Evolutionary conservation across 2,329 filamentous ascomycete species (phyloP).

Genomic region (Tolypocladium amazonense): DNA sequence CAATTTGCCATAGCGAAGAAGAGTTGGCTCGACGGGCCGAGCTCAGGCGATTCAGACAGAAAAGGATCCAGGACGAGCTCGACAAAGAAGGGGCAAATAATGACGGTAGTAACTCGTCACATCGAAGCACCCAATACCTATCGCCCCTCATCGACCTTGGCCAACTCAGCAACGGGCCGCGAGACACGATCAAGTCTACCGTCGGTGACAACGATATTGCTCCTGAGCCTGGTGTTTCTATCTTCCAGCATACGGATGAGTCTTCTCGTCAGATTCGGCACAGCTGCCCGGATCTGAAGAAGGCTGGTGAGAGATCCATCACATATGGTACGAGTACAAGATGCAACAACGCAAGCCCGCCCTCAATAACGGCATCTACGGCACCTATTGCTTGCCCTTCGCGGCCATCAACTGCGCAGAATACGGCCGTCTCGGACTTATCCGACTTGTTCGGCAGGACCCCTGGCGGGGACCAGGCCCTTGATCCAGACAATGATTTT

Average conservation of each 20-base stretch:
- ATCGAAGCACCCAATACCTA: constrained; percentile 11
- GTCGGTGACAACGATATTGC: constrained; percentile 6
- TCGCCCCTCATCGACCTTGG: constrained; percentile 16
- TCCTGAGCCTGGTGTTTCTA: neutral
- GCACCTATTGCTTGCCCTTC: neutral
- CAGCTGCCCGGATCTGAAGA: neutral
- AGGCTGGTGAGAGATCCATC: neutral
- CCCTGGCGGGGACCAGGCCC: constrained; percentile 6
- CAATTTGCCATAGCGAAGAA: constrained; percentile 37
- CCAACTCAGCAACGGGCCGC: constrained; percentile 27
- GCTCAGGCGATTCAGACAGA: constrained; percentile 42
- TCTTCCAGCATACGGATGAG: neutral
- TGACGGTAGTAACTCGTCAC: constrained; percentile 16
- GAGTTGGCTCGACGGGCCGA: constrained; percentile 45
- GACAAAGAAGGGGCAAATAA: constrained; percentile 32
- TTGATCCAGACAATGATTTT: constrained; percentile 15
- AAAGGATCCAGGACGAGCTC: constrained; percentile 48
- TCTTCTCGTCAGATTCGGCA: neutral
- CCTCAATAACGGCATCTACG: neutral
- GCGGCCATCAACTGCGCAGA: neutral
- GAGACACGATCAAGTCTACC: constrained; percentile 39
- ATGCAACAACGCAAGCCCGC: neutral
- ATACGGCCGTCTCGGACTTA: neutral
- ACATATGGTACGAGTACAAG: neutral
- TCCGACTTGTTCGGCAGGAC: constrained; percentile 2